Percentiles rank a stretch among this genome's conserved stretches.
These are phyloP conservation scores for Suillus subluteus DNA, from an alignment of 768 basidiomycete species.

Conservation along the genomic window DNA sequence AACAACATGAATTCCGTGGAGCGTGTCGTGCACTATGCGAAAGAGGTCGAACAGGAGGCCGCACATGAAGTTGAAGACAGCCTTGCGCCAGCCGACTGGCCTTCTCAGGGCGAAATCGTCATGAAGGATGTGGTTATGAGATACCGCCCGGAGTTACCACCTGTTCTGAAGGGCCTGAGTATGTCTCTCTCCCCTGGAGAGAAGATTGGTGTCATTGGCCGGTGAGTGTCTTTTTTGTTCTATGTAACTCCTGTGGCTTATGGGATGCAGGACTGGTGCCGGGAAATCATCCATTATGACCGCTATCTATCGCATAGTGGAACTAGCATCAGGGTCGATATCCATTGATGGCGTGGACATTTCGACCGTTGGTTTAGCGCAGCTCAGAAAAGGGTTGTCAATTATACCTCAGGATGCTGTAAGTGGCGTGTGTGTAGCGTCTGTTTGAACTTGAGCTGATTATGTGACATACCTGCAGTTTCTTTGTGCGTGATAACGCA, in stretches of 20 bases:
- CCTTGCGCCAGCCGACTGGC: constrained; percentile 72
- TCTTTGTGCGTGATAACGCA: constrained; percentile 41
- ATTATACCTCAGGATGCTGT: constrained; percentile 86
- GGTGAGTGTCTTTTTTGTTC: constrained; percentile 33
- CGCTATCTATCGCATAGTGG: constrained; percentile 84
- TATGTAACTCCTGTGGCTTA: constrained; percentile 15
- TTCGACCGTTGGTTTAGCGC: constrained; percentile 75
- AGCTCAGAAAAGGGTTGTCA: constrained; percentile 67
- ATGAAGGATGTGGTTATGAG: constrained; percentile 77
- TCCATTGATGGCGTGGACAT: constrained; percentile 84
- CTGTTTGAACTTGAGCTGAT: constrained; percentile 8
- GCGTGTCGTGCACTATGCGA: constrained; percentile 81
- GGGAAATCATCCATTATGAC: constrained; percentile 92
- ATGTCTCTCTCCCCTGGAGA: constrained; percentile 71
- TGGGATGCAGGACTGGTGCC: constrained; percentile 66
- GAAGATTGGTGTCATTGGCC: constrained; percentile 90
- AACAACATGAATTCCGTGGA: constrained; percentile 95
- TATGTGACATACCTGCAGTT: constrained; percentile 35
- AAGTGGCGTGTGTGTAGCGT: constrained; percentile 34
- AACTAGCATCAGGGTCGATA: constrained; percentile 75
- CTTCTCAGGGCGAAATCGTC: constrained; percentile 69
- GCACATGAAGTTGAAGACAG: constrained; percentile 64
- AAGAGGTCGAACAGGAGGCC: constrained; percentile 81
- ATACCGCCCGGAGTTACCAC: constrained; percentile 87
- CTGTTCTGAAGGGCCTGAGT: constrained; percentile 81